phyloP scores from a whole-genome alignment of 225 moss, liverwort and hornwort genomes.

The Physcomitrellopsis africana region DNA sequence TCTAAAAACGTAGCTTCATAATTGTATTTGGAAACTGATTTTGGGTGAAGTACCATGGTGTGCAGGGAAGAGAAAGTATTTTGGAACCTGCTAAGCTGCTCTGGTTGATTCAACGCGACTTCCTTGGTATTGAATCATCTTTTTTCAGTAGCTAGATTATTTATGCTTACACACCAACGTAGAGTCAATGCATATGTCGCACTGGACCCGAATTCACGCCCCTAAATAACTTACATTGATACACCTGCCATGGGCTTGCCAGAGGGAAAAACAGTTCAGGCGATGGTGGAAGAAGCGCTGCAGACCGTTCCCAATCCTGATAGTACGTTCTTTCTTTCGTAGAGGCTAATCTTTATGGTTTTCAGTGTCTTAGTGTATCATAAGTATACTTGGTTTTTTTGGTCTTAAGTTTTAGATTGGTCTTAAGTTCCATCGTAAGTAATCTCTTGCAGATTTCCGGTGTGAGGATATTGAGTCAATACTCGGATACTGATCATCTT shows the following conservation, averaged over 20 bases:
- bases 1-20: background rate
- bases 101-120: slow-evolving; percentile 67
- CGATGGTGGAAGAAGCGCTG: slow-evolving; percentile 65
- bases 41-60: background rate
- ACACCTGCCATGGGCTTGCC: background rate
- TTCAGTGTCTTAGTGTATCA: background rate
- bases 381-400: too few relatives aligned
- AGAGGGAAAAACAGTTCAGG: slow-evolving; percentile 62
- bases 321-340: slow-evolving; percentile 23
- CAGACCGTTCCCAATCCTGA: slow-evolving; percentile 48
- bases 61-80: slow-evolving; percentile 53
- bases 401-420: background rate
- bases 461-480: background rate
- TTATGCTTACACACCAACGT: background rate
- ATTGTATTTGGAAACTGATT: background rate
- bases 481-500: background rate
- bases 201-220: background rate
- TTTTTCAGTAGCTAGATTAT: background rate
- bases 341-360: background rate
- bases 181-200: background rate
- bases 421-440: background rate
- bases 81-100: slow-evolving; percentile 59
- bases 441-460: background rate
- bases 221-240: background rate
- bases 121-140: slow-evolving; percentile 43